phyloP scores from a whole-genome alignment of 208 protist genomes.

The Wallacemonas sp. region DNA sequence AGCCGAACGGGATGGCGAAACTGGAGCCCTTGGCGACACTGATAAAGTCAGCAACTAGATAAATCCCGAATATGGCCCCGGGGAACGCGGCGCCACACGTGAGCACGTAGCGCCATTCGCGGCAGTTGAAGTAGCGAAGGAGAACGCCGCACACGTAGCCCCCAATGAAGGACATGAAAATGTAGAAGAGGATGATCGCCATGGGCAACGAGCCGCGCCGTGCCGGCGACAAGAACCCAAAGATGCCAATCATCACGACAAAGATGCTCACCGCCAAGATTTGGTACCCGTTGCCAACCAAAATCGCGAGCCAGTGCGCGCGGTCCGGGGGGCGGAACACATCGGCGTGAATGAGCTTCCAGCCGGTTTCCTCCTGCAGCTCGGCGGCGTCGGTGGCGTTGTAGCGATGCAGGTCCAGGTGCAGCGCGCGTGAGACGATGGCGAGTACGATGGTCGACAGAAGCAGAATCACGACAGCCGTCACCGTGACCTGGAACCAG shows the following conservation, averaged over 20 bases:
- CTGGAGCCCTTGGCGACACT: conserved; percentile 59
- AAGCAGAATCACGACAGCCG: conserved; percentile 94
- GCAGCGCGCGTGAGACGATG: conserved; percentile 96
- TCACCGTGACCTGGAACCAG: conserved; percentile 96
- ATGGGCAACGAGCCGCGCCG: conserved; percentile 93
- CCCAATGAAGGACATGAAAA: conserved; percentile 83
- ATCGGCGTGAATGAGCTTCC: conserved; percentile 98
- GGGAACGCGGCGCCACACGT: conserved; percentile 67
- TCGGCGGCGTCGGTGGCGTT: conserved; percentile 67
- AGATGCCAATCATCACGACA: conserved; percentile 90
- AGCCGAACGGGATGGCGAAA: conserved; percentile 59
- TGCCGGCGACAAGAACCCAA: conserved; percentile 96
- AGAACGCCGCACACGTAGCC: conserved; percentile 94
- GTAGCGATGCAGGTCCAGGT: conserved; percentile 96
- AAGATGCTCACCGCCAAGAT: conserved; percentile 83
- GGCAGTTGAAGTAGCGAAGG: conserved; percentile 90
- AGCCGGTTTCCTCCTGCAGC: conserved; percentile 88
- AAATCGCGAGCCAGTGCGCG: conserved; percentile 84
- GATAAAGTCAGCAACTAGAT: conserved; percentile 70
- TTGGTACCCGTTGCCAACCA: conserved; percentile 95
- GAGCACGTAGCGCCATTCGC: conserved; percentile 93
- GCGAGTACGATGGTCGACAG: conserved; percentile 90
- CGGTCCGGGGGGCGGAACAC: conserved; percentile 94
- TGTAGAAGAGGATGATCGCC: conserved; percentile 72
- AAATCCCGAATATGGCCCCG: conserved; percentile 58